Base-by-base conservation (phyloP, 2,329 filamentous ascomycete genomes). In the Hymenoscyphus albidus region DNA sequence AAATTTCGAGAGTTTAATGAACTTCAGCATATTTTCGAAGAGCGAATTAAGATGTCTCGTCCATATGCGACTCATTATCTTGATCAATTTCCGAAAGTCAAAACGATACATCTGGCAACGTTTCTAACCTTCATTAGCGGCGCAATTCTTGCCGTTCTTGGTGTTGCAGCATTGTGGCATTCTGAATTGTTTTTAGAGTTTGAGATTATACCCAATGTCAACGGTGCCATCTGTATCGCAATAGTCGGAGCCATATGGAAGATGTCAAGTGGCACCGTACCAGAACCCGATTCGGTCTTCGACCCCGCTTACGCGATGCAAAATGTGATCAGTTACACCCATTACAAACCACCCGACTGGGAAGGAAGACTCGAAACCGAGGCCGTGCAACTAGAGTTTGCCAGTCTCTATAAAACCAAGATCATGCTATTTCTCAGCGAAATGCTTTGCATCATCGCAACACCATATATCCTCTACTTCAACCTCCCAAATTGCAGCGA, bases 1-100 rank as follows among this genome's bases (percentile, higher is more conserved):
- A 98, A 97, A 73, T 97, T 99, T 68, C 89, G 95, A 58, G 94
- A 98, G 76, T 99, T 98, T 82, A 99, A 99, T 73, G 95, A 99
- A 76, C 83, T 99, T 0, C 89, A 90, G 64, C 95, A 99, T 76
- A 83, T 98, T 1, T 99, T 98, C 72, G 86, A 93, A 66, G 91
- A 94, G 69, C 88, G 95, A 22, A 82, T 94, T 54, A 93, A 96
- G 69, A 96, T 98, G 90, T 97, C 95, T 0, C 93, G 95, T 73
- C 93, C 94, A 0, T 97, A 92, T 75, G 94, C 95, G 1, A 92
- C 90, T 40, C 87, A 92, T 58, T 99, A 99, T 73, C 84, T 99
- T 32, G 92, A 97, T 69, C 94, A 98, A 69, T 99, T 99, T 67
- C 95, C 95, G 0, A 98, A 98, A 76, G 88, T 93, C 74, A 96